Base-by-base conservation (phyloP, 73 alveolate genomes). In the Paramecium tetraurelia region DNA sequence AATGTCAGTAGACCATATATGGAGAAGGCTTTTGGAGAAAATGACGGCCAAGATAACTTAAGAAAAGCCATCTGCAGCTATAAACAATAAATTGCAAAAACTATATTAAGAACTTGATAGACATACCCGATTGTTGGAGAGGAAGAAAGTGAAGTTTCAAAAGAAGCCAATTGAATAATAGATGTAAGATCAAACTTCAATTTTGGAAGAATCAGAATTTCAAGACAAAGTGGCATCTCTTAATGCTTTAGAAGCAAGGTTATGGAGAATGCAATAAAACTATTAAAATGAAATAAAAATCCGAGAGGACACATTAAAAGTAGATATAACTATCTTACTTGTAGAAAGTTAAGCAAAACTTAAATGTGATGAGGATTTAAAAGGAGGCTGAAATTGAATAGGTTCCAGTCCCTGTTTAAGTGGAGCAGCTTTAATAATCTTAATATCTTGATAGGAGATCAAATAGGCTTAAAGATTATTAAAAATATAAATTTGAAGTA, bases 401-500 rank as follows among this genome's bases (percentile, higher is more conserved):
- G 20, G 86, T 38, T 29, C 86, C 57, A 72, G 57, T 35, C 59
- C 86, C 57, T 38, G 40, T 36, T 12, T 33, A 72, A 31, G 36
- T 72, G 27, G 57, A 33, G 16, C 40, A 31, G 16, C 33, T 72
- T 12, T 29, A 38, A 40, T 20, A 21, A 35, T 72, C 59, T 35
- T 36, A 72, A 40, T 36, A 72, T 72, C 41, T 31, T 0, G 84
- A 72, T 72, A 72, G 86, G 46, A 72, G 35, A 18, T 72, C 38
- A 72, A 16, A 3, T 36, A 72, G 86, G 20, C 59, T 72, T 12
- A 72, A 72, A 35, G 86, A 72, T 72, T 72, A 72, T 72, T 72
- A 72, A 72, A 72, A 36, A 72, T 35, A 38, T 72, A 72, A 72
- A 72, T 72, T 36, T 38, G 86, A 40, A 72, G 86, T 72, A 72